Evolutionary conservation across 2,329 filamentous ascomycete species (phyloP), one percentile per base, ranked within the genome.

Genomic region (Pseudogymnoascus sp.): DNA sequence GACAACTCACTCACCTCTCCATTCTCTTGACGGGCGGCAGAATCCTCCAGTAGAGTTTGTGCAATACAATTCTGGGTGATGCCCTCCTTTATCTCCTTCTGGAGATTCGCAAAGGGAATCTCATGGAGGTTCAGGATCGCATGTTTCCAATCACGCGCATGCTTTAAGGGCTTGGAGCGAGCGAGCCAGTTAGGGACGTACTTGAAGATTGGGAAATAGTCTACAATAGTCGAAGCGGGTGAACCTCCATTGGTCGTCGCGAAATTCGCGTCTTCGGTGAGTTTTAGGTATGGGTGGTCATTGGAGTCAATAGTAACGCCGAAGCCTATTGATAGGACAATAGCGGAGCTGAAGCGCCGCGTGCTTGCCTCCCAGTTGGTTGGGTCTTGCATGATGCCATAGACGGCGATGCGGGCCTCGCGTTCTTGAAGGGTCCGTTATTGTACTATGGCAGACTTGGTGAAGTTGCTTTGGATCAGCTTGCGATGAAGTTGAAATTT

Each of bases 191-290:
- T 66, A 0, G 79, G 78, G n/a, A 81, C 65, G 63, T 74, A 73
- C 58, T 72, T 73, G n/a, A 76, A 67, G 12, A 74, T 69, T 0
- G 80, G 80, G 60, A 82, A 79, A 64, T 78, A 74, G 66, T 82
- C 80, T 12, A 81, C 76, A 1, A 78, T 70, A 2, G 75, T 78
- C 3, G 67, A 67, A 15, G 66, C 72, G 7, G 71, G 71, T 3
- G 69, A 65, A 0, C 71, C 71, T 25, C 71, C 71, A 31, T 71
- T 64, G 13, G 64, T 67, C 3, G 63, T 64, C 3, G 70, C 70
- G 36, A 67, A 64, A 6, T 62, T 62, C 8, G 69, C 71, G 59
- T 71, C 69, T 52, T 66, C 64, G 10, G 75, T 75, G 63, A 76
- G 72, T 60, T 77, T 69, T 33, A 80, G 73, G 61, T 75, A 77